A percentile compares a stretch with the other conserved stretches of the same genome.
Conservation (phyloP, 768 basidiomycete genomes). For the Lepiota subincarnata region DNA sequence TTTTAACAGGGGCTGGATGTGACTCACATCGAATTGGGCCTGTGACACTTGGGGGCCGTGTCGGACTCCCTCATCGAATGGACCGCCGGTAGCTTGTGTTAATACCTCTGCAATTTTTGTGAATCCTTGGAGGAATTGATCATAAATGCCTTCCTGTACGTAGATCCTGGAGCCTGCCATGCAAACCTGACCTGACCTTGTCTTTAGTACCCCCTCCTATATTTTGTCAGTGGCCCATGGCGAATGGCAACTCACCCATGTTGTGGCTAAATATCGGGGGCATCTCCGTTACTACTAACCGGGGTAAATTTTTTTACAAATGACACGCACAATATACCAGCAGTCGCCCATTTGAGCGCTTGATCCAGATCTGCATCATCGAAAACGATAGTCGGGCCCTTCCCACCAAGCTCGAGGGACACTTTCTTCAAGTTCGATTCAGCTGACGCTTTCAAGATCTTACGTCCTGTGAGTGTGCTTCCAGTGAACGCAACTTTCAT, state of each 20-base stretch:
- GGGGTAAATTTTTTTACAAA: no score
- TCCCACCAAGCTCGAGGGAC: slow-evolving; percentile 74
- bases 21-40: slow-evolving; percentile 57
- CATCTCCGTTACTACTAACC: no score
- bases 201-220: not conserved
- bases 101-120: slow-evolving; percentile 45
- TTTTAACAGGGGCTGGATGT: no score
- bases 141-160: slow-evolving; percentile 77
- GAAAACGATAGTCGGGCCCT: slow-evolving; percentile 62
- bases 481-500: slow-evolving; percentile 80
- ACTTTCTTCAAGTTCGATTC: slow-evolving; percentile 76
- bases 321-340: slow-evolving; percentile 57
- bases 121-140: slow-evolving; percentile 63
- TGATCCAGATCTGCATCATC: slow-evolving; percentile 61
- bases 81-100: slow-evolving; percentile 52
- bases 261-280: slow-evolving; percentile 18
- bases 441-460: slow-evolving; percentile 70
- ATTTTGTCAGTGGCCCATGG: no score
- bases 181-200: slow-evolving; percentile 55
- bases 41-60: slow-evolving; percentile 75
- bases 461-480: slow-evolving; percentile 68
- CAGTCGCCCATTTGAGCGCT: slow-evolving; percentile 61
- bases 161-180: slow-evolving; percentile 79
- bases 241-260: slow-evolving; percentile 19
- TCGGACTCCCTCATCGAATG: slow-evolving; percentile 49